Base-by-base conservation (phyloP, 192 early-diverging fungal species). In the Chytriomyces hyalinus region DNA sequence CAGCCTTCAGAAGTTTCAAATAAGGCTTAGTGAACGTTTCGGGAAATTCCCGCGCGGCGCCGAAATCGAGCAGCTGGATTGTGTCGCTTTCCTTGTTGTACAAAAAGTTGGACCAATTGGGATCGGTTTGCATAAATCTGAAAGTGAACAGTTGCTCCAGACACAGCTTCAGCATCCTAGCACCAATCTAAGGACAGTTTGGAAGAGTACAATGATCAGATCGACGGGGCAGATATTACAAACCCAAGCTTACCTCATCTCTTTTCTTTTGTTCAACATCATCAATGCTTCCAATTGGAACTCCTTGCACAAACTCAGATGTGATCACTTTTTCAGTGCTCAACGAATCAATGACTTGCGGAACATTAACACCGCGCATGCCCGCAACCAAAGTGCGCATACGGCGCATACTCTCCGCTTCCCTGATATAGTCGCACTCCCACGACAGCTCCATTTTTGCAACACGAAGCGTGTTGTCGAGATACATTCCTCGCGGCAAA, bases 71-170 rank as follows among this genome's bases (percentile, higher is more conserved):
- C 80, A 99, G 79, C 46, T 92, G 89, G 61, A 99, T 91, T 80
- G 89, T 93, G 61, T 86, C 84, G 9, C 86, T 88, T 5, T 49
- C 46, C 3, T 65, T 76, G 72, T 95, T 92, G 78, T 96, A 99
- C 65, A 99, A 83, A 80, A 99, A 99, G 81, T 99, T 99, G 65
- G 93, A 90, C 97, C 97, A 99, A 80, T 99, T 99, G 2, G 97
- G 97, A 82, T 99, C 97, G 6, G 97, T 99, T 82, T 99, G 97
- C 97, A 99, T 99, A 81, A 93, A 97, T 71, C 90, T 86, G 82
- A 94, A 98, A 62, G 91, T 89, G 80, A 97, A 98, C 53, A 99
- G 83, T 78, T 99, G 96, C 50, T 88, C 84, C 53, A 99, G 85
- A 80, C 93, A 95, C 7, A 99, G 90, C 3, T 87, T 80, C 65